Evolutionary conservation across 768 basidiomycete genomes (phyloP).

Genomic region (Lentinula boryana): DNA sequence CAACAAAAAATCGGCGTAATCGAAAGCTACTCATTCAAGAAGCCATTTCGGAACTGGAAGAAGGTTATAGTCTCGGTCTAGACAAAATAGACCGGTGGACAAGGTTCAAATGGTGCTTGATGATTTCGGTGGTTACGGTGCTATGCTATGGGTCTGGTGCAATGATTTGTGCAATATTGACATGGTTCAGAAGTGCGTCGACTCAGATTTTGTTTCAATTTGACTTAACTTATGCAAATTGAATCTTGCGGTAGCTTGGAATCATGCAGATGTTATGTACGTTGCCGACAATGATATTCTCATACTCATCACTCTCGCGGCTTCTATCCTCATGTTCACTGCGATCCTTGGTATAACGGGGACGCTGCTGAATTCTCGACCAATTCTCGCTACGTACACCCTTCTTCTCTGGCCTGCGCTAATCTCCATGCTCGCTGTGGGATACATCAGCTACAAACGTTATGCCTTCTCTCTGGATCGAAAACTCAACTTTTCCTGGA

Average conservation of each 20-base stretch:
- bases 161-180: slow-evolving; percentile 45
- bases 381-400: slow-evolving; percentile 60
- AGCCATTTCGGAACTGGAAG: slow-evolving; percentile 24
- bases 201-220: no score
- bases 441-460: slow-evolving; percentile 62
- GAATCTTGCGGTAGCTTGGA: slow-evolving; percentile 38
- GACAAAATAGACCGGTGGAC: slow-evolving; percentile 48
- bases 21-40: slow-evolving; percentile 6
- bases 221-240: background rate
- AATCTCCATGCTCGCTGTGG: slow-evolving; percentile 50
- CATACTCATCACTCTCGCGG: slow-evolving; percentile 50
- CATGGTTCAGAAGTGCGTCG: slow-evolving; percentile 52
- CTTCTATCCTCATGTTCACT: slow-evolving; percentile 51
- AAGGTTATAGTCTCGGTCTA: slow-evolving; percentile 30
- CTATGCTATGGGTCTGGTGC: slow-evolving; percentile 48
- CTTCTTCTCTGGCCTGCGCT: slow-evolving; percentile 64
- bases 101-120: slow-evolving; percentile 52
- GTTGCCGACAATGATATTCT: slow-evolving; percentile 54
- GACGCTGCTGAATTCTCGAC: slow-evolving; percentile 59
- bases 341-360: slow-evolving; percentile 57
- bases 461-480: slow-evolving; percentile 56
- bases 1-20: background rate
- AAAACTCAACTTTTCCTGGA: slow-evolving; percentile 67
- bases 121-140: slow-evolving; percentile 49
- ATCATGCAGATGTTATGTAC: slow-evolving; percentile 56